These are phyloP conservation scores for Globisporangium takayamanum DNA, from an alignment of 352 stramenopile species.

Conservation along the genomic window DNA sequence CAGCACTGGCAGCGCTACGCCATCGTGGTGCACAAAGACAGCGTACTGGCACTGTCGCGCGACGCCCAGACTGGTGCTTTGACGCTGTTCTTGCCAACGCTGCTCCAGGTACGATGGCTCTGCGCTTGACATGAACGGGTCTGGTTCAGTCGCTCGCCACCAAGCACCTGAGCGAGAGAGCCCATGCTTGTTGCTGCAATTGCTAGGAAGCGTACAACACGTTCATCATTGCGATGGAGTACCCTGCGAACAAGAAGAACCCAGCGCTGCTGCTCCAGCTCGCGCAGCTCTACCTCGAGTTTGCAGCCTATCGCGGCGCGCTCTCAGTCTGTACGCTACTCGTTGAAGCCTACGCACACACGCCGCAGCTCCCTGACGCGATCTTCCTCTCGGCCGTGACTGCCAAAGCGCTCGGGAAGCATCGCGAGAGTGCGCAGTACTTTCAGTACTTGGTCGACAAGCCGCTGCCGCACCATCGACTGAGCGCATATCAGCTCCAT, in stretches of 20 bases:
- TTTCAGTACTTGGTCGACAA: constrained; percentile 63
- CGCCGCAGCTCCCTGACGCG: constrained; percentile 32
- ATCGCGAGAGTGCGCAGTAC: constrained; percentile 61
- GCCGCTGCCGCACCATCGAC: constrained; percentile 27
- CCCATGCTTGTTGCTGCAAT: too few relatives aligned
- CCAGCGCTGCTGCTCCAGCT: constrained; percentile 47
- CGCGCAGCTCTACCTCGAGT: constrained; percentile 64
- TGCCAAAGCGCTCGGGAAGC: constrained; percentile 42
- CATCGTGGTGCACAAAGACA: constrained; percentile 31
- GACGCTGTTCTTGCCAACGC: constrained; percentile 9
- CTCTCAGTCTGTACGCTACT: constrained; percentile 62
- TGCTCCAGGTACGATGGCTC: constrained; percentile 2
- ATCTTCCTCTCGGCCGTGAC: constrained; percentile 64
- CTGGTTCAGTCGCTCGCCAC: too few relatives aligned
- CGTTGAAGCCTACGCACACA: constrained; percentile 49
- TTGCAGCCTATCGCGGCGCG: constrained; percentile 46
- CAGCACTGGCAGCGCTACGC: constrained; percentile 46
- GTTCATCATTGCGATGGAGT: constrained; percentile 80
- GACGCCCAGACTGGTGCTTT: constrained; percentile 6
- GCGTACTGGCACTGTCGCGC: constrained; percentile 13
- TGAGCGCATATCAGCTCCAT: constrained; percentile 48
- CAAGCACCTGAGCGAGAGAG: too few relatives aligned
- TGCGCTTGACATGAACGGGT: not conserved
- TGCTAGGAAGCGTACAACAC: constrained; percentile 58
- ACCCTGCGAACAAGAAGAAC: constrained; percentile 56